Conservation (phyloP, 805 yeast species). For the Metschnikowia amazonensis region DNA sequence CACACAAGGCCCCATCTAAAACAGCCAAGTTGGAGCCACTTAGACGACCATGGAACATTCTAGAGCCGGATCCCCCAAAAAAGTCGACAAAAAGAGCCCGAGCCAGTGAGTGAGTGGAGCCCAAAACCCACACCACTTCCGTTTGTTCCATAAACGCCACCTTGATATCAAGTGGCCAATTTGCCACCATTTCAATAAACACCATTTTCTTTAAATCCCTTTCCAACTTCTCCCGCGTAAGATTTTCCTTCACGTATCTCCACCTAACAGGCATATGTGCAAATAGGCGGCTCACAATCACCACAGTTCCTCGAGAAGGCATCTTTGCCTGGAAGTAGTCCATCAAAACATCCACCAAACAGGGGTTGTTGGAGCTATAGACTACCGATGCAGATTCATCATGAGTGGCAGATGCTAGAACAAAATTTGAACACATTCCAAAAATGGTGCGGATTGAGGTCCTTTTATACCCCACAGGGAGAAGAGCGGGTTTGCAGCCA, state of each 20-base stretch:
- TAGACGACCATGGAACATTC: background rate
- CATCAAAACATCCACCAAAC: conserved; percentile 1
- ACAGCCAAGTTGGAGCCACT: background rate
- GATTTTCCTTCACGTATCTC: conserved; percentile 16
- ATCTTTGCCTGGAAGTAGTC: background rate
- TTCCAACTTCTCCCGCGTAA: conserved; percentile 20
- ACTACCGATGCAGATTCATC: background rate
- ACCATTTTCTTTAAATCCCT: conserved; percentile 28
- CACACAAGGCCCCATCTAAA: background rate
- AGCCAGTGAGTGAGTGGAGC: background rate
- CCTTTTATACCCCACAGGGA: conserved; percentile 1
- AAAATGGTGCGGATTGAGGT: background rate
- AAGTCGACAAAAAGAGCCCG: background rate
- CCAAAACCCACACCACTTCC: background rate
- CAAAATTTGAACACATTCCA: conserved; percentile 1
- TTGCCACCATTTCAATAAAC: conserved; percentile 25
- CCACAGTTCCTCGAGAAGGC: conserved; percentile 34
- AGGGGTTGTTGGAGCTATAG: background rate
- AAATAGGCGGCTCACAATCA: conserved; percentile 39
- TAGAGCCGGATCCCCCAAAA: background rate
- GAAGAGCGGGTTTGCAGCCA: background rate
- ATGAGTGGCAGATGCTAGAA: background rate
- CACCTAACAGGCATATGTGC: conserved; percentile 43
- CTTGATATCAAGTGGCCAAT: conserved; percentile 15
- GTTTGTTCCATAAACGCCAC: background rate